phyloP scores from a whole-genome alignment of 352 stramenopile genomes.

The Phytophthora pisi region DNA sequence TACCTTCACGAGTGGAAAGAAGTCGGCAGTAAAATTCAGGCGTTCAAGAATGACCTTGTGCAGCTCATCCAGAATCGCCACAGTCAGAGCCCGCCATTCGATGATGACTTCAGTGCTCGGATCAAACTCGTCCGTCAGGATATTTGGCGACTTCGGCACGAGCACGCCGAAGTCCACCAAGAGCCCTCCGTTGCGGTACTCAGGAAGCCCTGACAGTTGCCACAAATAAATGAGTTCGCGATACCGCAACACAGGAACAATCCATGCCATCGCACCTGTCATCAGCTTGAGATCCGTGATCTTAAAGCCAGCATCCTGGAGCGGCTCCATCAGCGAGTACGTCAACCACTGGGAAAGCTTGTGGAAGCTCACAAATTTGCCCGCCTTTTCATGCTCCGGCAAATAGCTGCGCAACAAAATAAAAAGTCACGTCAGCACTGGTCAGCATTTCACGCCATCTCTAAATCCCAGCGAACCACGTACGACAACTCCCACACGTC shows the following conservation, averaged over 20 bases:
- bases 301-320: slow-evolving; percentile 81
- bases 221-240: not conserved
- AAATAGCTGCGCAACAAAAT: slow-evolving; percentile 43
- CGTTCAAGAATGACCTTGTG: slow-evolving; percentile 68
- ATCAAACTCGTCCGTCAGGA: slow-evolving; percentile 51
- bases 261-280: slow-evolving; percentile 31
- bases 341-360: slow-evolving; percentile 91
- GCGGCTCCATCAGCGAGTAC: slow-evolving; percentile 88
- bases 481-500: slow-evolving; percentile 86
- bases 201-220: slow-evolving; percentile 52
- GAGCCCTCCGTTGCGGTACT: slow-evolving; percentile 86
- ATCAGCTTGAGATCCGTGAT: slow-evolving; percentile 79
- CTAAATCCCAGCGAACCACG: slow-evolving; percentile 3
- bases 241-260: not conserved
- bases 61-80: slow-evolving; percentile 81
- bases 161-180: slow-evolving; percentile 84
- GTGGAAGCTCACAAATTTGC: slow-evolving; percentile 86
- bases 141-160: slow-evolving; percentile 62
- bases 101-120: slow-evolving; percentile 81
- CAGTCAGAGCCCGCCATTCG: slow-evolving; percentile 85
- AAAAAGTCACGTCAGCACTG: not conserved
- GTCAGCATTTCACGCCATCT: not conserved
- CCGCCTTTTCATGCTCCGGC: slow-evolving; percentile 46
- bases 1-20: slow-evolving; percentile 88
- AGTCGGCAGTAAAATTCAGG: slow-evolving; percentile 68